Percentiles rank a stretch among this genome's conserved stretches.
Conservation (phyloP, 345 rosid species). For the Ceriops decandra region DNA sequence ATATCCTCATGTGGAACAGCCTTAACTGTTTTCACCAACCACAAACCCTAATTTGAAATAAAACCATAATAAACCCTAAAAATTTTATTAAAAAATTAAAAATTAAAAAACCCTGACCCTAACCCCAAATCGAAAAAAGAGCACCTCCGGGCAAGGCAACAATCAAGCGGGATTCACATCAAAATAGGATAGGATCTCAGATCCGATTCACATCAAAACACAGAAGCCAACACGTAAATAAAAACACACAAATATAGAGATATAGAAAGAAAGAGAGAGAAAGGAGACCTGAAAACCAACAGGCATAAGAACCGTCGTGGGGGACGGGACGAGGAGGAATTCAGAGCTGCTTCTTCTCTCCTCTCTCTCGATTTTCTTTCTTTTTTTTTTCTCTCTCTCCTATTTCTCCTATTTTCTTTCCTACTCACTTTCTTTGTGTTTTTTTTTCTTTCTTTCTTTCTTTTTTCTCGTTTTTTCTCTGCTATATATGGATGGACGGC, state of each 20-base stretch:
- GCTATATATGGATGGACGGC: no score
- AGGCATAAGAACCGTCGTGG: constrained; percentile 79
- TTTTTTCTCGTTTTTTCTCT: no score
- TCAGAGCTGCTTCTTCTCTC: constrained; percentile 49
- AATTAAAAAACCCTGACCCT: not conserved
- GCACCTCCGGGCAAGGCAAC: not conserved
- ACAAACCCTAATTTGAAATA: not conserved
- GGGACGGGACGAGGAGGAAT: constrained; percentile 65
- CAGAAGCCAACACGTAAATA: not conserved
- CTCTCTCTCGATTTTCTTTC: not conserved
- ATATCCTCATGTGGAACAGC: no score
- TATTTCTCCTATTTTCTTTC: no score
- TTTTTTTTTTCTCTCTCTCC: not conserved
- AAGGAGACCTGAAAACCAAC: constrained; percentile 52
- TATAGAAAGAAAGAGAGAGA: not conserved
- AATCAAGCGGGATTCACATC: not conserved
- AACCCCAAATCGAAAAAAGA: not conserved
- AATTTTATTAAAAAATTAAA: no score
- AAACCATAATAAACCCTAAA: no score
- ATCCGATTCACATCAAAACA: constrained; percentile 21
- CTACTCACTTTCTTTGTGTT: no score
- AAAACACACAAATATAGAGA: not conserved
- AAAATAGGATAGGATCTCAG: constrained; percentile 4
- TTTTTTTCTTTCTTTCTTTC: no score
- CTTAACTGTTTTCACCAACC: not conserved